These are phyloP conservation scores for Phytophthora tentaculata DNA, from an alignment of 352 stramenopile species.

Conservation along the genomic window DNA sequence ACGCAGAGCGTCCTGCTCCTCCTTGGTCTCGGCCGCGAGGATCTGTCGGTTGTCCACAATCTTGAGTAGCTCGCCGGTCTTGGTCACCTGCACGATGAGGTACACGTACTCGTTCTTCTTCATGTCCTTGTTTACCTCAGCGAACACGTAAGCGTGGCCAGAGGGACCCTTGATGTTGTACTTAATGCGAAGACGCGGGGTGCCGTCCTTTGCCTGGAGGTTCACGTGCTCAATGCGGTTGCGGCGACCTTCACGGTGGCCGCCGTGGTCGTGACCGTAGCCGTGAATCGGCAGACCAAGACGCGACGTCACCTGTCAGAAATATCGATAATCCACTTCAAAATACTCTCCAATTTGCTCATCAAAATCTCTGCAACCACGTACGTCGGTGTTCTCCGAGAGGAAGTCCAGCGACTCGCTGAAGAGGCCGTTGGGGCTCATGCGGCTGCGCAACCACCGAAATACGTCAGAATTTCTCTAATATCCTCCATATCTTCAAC, in stretches of 20 bases:
- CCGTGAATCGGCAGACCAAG: conserved; percentile 92
- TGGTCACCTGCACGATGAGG: conserved; percentile 94
- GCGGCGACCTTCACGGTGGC: conserved; percentile 92
- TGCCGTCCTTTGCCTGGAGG: conserved; percentile 89
- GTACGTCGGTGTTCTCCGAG: conserved; percentile 76
- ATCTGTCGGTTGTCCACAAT: conserved; percentile 94
- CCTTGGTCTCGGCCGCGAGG: conserved; percentile 70
- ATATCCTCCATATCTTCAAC: conserved; percentile 3
- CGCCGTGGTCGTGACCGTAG: conserved; percentile 94
- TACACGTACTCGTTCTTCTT: conserved; percentile 96
- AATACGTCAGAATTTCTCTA: conserved; percentile 12
- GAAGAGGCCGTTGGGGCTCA: conserved; percentile 87
- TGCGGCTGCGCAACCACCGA: conserved; percentile 50
- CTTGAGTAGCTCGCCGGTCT: conserved; percentile 90
- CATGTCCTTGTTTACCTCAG: conserved; percentile 93
- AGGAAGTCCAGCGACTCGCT: conserved; percentile 77
- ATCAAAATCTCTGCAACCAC: conserved; percentile 17
- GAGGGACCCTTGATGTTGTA: conserved; percentile 96
- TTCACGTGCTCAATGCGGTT: conserved; percentile 97
- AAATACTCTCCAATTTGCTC: too few relatives aligned
- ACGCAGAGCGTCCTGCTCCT: conserved; percentile 81
- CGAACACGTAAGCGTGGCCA: conserved; percentile 91
- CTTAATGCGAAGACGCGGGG: conserved; percentile 86
- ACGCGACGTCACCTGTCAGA: conserved; percentile 70
- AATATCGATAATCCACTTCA: too few relatives aligned